A percentile compares a stretch with the other conserved stretches of the same genome.
Conservation (phyloP, 2,329 filamentous ascomycete species). For the Magnaporthales sp. region DNA sequence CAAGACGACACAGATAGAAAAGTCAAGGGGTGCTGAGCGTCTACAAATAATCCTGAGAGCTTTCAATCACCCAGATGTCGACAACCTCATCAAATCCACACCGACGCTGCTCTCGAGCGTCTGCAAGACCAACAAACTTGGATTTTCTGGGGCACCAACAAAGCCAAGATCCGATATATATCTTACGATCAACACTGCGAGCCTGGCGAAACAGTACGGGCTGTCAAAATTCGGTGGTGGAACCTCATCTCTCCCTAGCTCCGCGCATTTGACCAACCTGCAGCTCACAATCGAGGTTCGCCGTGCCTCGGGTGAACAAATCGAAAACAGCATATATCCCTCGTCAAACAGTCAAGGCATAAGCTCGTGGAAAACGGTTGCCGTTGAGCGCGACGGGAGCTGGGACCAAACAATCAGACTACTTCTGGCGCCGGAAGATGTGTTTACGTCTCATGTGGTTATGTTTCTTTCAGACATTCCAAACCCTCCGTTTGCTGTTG, state of each 20-base stretch:
- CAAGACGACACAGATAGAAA: constrained; percentile 64
- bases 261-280: constrained; percentile 61
- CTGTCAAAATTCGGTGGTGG: constrained; percentile 63
- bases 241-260: constrained; percentile 58
- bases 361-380: constrained; percentile 83
- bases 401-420: constrained; percentile 89
- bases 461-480: constrained; percentile 85
- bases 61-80: constrained; percentile 70
- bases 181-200: constrained; percentile 70
- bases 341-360: constrained; percentile 71
- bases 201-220: constrained; percentile 67
- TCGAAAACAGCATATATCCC: constrained; percentile 81
- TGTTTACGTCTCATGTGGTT: constrained; percentile 74
- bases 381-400: constrained; percentile 65
- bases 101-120: constrained; percentile 81
- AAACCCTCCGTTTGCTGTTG: constrained; percentile 80
- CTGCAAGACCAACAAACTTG: constrained; percentile 76
- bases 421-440: constrained; percentile 68
- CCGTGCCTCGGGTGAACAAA: constrained; percentile 65
- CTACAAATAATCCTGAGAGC: constrained; percentile 72
- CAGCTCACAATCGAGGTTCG: constrained; percentile 88
- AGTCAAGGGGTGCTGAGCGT: constrained; percentile 63
- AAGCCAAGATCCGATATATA: constrained; percentile 92
- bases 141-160: constrained; percentile 85
- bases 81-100: constrained; percentile 72